Conservation (phyloP, 257 asterid species). For the Nicotiana undulata region DNA sequence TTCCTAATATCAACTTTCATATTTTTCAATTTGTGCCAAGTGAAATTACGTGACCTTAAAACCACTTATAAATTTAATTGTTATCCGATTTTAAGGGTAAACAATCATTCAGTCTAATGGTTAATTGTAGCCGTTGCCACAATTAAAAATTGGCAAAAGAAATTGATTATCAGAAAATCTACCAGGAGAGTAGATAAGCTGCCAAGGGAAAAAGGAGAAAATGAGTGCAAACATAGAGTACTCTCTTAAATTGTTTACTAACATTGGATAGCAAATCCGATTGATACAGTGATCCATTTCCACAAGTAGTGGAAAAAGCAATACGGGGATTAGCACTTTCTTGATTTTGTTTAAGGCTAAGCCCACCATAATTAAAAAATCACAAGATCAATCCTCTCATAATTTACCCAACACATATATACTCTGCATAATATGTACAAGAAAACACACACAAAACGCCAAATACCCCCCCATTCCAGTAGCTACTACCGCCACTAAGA, state of each 20-base stretch:
- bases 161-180: too few relatives aligned
- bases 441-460: not conserved
- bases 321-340: not conserved
- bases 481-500: not conserved
- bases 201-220: too few relatives aligned
- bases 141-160: too few relatives aligned
- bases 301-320: not conserved
- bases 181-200: too few relatives aligned
- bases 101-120: too few relatives aligned
- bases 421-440: not conserved
- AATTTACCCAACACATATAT: not conserved
- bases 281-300: conserved; percentile 2
- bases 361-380: not conserved
- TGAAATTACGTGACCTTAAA: too few relatives aligned
- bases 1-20: too few relatives aligned
- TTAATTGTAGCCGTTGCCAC: too few relatives aligned
- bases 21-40: too few relatives aligned
- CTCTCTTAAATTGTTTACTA: not conserved
- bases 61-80: too few relatives aligned
- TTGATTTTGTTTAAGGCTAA: not conserved
- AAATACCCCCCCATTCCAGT: not conserved
- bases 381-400: not conserved
- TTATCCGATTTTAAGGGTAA: too few relatives aligned
- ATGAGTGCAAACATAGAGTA: too few relatives aligned
- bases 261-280: not conserved